Percentiles rank a stretch among this genome's conserved stretches.
These are phyloP conservation scores for Lactifluus subvellereus DNA, from an alignment of 768 basidiomycete genomes.

Conservation along the genomic window DNA sequence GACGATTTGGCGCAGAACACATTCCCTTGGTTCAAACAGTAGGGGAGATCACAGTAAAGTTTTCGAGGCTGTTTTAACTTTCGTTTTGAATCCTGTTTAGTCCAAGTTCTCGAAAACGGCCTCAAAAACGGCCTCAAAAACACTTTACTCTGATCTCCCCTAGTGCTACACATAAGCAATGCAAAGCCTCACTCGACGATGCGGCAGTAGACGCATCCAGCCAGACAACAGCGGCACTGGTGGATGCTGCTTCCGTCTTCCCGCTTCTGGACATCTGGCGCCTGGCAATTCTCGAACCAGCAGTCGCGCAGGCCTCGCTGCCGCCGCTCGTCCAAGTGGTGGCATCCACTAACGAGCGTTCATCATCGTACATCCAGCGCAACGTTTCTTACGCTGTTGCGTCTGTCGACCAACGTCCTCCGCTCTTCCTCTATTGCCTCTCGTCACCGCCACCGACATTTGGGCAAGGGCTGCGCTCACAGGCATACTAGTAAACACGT, in stretches of 20 bases:
- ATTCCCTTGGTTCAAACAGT: constrained; percentile 58
- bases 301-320: constrained; percentile 33
- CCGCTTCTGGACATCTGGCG: constrained; percentile 83
- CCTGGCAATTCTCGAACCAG: constrained; percentile 60
- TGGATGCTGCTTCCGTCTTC: constrained; percentile 51
- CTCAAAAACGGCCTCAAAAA: too few relatives aligned
- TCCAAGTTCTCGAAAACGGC: too few relatives aligned
- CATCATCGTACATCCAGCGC: constrained; percentile 30
- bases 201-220: constrained; percentile 33
- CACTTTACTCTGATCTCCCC: too few relatives aligned
- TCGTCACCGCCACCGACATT: constrained; percentile 32
- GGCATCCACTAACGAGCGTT: constrained; percentile 28
- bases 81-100: too few relatives aligned
- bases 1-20: constrained; percentile 43
- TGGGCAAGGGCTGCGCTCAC: constrained; percentile 37
- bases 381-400: constrained; percentile 63
- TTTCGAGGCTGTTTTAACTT: too few relatives aligned
- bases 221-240: constrained; percentile 39
- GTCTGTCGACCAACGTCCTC: constrained; percentile 65
- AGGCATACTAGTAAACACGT: constrained; percentile 52
- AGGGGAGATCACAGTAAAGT: too few relatives aligned
- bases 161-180: constrained; percentile 39
- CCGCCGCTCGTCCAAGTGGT: constrained; percentile 44
- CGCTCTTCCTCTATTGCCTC: constrained; percentile 39
- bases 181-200: constrained; percentile 17